Evolutionary conservation across 768 basidiomycete genomes (phyloP), one percentile per base, ranked within the genome.

Genomic region (Mycena leptocephala): DNA sequence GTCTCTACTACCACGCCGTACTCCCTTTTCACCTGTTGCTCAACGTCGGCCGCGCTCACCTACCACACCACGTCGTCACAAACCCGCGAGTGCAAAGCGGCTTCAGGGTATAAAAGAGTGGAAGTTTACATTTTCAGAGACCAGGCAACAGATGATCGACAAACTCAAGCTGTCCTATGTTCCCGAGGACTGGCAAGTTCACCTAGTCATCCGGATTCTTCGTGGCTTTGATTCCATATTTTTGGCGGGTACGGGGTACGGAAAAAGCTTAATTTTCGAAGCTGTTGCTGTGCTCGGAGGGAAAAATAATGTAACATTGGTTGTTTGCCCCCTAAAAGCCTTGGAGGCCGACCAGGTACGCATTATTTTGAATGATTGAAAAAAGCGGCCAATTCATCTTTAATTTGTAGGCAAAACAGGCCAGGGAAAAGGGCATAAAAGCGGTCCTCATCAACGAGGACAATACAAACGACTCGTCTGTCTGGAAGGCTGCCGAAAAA

Each of bases 191-290:
- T 79, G 78, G 78, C 78, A 79, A 59, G 24, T 65, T 5, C 37
- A 65, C 33, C 72, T 53, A 14, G 51, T 78, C 14, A 39, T 32
- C 20, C 32, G 55, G 28, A 59, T 78, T 24, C 22, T 74, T 28
- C 72, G 81, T 65, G 79, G 81, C 6, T 81, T 82, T 85, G 69
- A 84, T 74, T 71, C 73, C 18, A 76, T 84, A 5, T 74, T 82
- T 33, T 74, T 78, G 28, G 83, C 83, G 2, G 83, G 81, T 26
- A 70, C 68, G 5, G 81, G 82, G 37, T 81, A 80, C 75, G 82
- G 82, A 14, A 83, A 83, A 48, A 82, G 80, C 70, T 73, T 84
- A 6, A 76, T 84, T n/a, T 83, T 83, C 56, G 78, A 84, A 58
- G 81, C 76, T 3, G 56, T 82, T 9, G 80, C 82, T 2, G 72